Conservation (phyloP, 78 protist species). For the Dictyostelium brefeldianum region DNA sequence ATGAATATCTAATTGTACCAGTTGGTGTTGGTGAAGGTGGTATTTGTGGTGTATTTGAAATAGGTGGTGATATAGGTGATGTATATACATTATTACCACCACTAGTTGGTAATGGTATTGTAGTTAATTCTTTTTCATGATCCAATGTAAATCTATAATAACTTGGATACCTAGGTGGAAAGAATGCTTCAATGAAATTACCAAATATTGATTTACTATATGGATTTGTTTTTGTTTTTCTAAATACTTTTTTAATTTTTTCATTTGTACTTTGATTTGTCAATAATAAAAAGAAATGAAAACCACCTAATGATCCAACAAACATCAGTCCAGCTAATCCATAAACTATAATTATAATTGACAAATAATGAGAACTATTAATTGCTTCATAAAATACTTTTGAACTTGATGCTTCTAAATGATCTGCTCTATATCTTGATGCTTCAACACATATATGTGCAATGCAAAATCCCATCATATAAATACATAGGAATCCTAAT, state of each 20-base stretch:
- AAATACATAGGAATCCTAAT: conserved; percentile 47
- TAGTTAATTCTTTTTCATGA: neutral
- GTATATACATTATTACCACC: neutral
- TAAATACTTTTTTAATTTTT: conserved; percentile 41
- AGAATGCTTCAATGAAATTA: conserved; percentile 27
- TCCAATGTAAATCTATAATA: conserved; percentile 1
- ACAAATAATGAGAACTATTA: conserved; percentile 37
- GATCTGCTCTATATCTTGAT: conserved; percentile 20
- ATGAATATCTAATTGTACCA: conserved; percentile 2
- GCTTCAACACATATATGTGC: conserved; percentile 48
- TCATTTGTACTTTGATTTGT: conserved; percentile 71
- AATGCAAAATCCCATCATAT: conserved; percentile 57
- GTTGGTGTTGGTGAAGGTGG: neutral
- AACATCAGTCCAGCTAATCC: conserved; percentile 58
- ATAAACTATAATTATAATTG: conserved; percentile 60
- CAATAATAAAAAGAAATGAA: conserved; percentile 57
- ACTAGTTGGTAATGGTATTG: neutral
- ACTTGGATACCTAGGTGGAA: conserved; percentile 50
- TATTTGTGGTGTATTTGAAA: neutral
- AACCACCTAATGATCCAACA: conserved; percentile 72
- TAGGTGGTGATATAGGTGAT: neutral
- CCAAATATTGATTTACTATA: neutral
- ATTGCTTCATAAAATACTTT: conserved; percentile 42
- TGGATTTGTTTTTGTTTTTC: conserved; percentile 51
- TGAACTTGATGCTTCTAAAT: conserved; percentile 10